A percentile compares a stretch with the other conserved stretches of the same genome.
These are phyloP conservation scores for Spatholobus suberectus DNA, from an alignment of 306 rosid species.

Conservation along the genomic window DNA sequence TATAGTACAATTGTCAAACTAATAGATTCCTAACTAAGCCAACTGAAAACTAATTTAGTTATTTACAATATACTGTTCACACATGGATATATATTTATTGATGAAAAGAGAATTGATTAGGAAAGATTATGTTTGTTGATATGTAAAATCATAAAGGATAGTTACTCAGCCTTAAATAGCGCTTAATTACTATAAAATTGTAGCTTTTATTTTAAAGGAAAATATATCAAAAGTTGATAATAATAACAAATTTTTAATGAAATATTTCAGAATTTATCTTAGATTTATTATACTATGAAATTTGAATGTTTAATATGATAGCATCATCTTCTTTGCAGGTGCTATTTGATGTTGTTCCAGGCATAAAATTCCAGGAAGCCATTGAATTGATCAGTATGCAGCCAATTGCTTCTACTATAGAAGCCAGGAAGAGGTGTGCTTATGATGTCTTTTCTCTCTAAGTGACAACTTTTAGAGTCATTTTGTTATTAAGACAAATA, in stretches of 20 bases:
- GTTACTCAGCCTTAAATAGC: constrained; percentile 25
- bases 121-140: constrained; percentile 26
- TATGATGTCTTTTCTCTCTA: constrained; percentile 23
- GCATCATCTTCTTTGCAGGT: constrained; percentile 67
- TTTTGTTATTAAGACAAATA: constrained; percentile 17
- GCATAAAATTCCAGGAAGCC: constrained; percentile 90
- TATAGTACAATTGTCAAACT: too few relatives aligned
- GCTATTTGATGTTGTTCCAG: constrained; percentile 96
- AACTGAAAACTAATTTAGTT: too few relatives aligned
- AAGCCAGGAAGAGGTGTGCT: constrained; percentile 80
- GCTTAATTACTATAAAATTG: constrained; percentile 3
- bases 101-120: constrained; percentile 19
- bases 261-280: constrained; percentile 32
- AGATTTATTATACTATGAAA: constrained; percentile 29
- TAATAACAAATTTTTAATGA: neutral
- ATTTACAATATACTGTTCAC: too few relatives aligned
- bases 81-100: constrained; percentile 2
- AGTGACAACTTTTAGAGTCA: constrained; percentile 8
- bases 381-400: constrained; percentile 85
- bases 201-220: constrained; percentile 10
- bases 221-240: constrained; percentile 8
- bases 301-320: constrained; percentile 38
- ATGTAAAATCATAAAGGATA: constrained; percentile 24
- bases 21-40: too few relatives aligned
- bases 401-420: constrained; percentile 81